phyloP scores from a whole-genome alignment of 2,329 filamentous ascomycete species.

The Scytalidium sp. region DNA sequence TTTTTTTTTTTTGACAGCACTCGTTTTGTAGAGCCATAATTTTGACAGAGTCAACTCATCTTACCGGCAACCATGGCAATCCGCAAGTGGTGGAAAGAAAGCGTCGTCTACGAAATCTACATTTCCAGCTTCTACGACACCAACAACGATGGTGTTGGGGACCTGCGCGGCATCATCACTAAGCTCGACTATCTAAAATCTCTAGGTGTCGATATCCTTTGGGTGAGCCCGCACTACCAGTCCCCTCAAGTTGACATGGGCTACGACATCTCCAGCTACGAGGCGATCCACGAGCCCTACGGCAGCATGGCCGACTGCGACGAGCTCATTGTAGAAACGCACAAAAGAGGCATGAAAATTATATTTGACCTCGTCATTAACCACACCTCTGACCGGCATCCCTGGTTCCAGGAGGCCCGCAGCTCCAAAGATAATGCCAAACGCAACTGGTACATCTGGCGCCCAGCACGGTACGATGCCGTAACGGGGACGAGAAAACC shows the following conservation, averaged over 20 bases:
- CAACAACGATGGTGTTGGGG: slow-evolving; percentile 58
- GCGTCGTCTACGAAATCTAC: slow-evolving; percentile 54
- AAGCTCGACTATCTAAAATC: slow-evolving; percentile 59
- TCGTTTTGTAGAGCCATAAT: too few species aligned
- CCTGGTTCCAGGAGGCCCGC: slow-evolving; percentile 56
- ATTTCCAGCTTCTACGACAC: slow-evolving; percentile 55
- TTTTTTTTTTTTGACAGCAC: too few species aligned
- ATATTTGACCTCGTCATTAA: slow-evolving; percentile 74
- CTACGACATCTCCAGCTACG: slow-evolving; percentile 70
- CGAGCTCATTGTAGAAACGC: slow-evolving; percentile 54
- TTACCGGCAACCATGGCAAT: too few species aligned
- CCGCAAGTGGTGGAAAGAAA: slow-evolving; percentile 41
- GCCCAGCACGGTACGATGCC: slow-evolving; percentile 29
- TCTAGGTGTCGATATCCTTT: slow-evolving; percentile 62
- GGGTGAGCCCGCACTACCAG: slow-evolving; percentile 65
- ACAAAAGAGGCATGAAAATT: slow-evolving; percentile 60
- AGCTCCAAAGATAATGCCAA: slow-evolving; percentile 46
- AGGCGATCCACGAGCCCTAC: slow-evolving; percentile 62
- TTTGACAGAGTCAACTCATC: too few species aligned
- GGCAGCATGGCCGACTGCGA: slow-evolving; percentile 68
- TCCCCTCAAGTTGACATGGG: slow-evolving; percentile 68
- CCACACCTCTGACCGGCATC: slow-evolving; percentile 55
- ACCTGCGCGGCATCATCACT: slow-evolving; percentile 60
- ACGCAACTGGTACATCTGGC: slow-evolving; percentile 66
- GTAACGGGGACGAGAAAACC: slow-evolving; percentile 31